Evolutionary conservation across 768 basidiomycete species (phyloP).

Genomic region (Serpula lacrymans): DNA sequence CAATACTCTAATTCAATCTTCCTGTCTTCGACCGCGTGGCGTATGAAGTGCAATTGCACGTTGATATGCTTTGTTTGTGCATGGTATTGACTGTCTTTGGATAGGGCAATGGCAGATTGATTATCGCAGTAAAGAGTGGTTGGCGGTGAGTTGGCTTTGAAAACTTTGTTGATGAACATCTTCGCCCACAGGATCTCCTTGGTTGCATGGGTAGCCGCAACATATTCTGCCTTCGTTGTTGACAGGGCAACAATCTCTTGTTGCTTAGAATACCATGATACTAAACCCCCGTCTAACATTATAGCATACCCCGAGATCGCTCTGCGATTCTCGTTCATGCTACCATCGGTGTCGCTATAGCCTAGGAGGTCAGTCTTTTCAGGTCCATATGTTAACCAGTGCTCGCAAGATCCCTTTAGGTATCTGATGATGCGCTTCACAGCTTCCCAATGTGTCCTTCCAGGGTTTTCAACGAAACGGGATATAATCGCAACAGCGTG

Average conservation of each 20-base stretch:
- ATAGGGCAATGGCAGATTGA: conserved; percentile 15
- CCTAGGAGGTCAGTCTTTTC: conserved; percentile 6
- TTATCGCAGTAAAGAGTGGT: conserved; percentile 10
- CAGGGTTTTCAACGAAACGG: conserved; percentile 12
- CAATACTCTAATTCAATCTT: conserved; percentile 20
- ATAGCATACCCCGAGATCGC: conserved; percentile 20
- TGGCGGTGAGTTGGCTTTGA: conserved; percentile 4
- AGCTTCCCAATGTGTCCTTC: conserved; percentile 6
- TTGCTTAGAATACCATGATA: conserved; percentile 31
- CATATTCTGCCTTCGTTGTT: conserved; percentile 35
- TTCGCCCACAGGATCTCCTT: no score
- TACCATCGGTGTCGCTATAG: conserved; percentile 13
- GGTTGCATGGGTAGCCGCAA: no score
- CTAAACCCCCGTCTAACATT: conserved; percentile 20
- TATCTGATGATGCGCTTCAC: conserved; percentile 13
- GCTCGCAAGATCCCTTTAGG: conserved; percentile 5
- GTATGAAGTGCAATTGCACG: conserved; percentile 17
- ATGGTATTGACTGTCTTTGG: conserved; percentile 7
- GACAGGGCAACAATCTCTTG: conserved; percentile 31
- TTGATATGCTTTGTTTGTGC: conserved; percentile 27
- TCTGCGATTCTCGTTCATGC: no score
- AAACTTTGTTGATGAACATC: conserved; percentile 11
- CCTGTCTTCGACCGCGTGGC: conserved; percentile 1
- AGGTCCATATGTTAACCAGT: no score
- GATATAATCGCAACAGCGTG: conserved; percentile 23